Percentiles rank a stretch among this genome's conserved stretches.
Evolutionary conservation across 805 yeast species (phyloP).

Genomic region (Ascoidea rubescens): DNA sequence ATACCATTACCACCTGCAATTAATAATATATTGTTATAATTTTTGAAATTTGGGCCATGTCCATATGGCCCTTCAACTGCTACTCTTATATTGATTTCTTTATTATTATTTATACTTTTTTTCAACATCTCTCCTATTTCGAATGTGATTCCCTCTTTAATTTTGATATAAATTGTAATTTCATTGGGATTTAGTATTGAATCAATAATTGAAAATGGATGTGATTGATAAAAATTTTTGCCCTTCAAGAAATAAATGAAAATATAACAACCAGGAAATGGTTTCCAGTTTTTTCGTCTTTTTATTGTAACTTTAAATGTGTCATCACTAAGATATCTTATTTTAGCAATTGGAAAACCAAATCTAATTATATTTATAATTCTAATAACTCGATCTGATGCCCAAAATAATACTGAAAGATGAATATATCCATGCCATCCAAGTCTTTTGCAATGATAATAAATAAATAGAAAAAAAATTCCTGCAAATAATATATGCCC

Average conservation of each 20-base stretch:
- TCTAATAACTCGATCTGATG: slow-evolving; percentile 3
- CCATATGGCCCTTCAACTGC: slow-evolving; percentile 58
- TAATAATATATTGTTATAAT: slow-evolving; percentile 24
- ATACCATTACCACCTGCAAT: slow-evolving; percentile 42
- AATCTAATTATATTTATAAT: background rate
- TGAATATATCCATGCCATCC: slow-evolving; percentile 3
- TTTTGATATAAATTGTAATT: slow-evolving; percentile 31
- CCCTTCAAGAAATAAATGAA: slow-evolving; percentile 43
- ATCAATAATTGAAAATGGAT: slow-evolving; percentile 53
- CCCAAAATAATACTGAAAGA: slow-evolving; percentile 2
- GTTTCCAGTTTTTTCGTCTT: slow-evolving; percentile 32
- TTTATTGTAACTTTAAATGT: slow-evolving; percentile 28
- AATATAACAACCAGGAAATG: slow-evolving; percentile 41
- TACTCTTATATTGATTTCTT: slow-evolving; percentile 20
- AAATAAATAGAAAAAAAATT: slow-evolving; percentile 4
- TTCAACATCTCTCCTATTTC: slow-evolving; percentile 21
- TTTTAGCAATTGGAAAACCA: slow-evolving; percentile 11
- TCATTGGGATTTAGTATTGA: slow-evolving; percentile 23
- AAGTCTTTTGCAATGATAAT: slow-evolving; percentile 4
- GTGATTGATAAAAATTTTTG: slow-evolving; percentile 51
- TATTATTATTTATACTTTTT: slow-evolving; percentile 17
- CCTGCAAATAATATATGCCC: slow-evolving; percentile 2
- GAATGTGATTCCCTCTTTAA: slow-evolving; percentile 45
- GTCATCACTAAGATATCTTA: slow-evolving; percentile 21
- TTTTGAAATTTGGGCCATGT: slow-evolving; percentile 21